Evolutionary conservation across 176 grass and related monocot genomes (phyloP).

Genomic region (Phoenix roebelenii): DNA sequence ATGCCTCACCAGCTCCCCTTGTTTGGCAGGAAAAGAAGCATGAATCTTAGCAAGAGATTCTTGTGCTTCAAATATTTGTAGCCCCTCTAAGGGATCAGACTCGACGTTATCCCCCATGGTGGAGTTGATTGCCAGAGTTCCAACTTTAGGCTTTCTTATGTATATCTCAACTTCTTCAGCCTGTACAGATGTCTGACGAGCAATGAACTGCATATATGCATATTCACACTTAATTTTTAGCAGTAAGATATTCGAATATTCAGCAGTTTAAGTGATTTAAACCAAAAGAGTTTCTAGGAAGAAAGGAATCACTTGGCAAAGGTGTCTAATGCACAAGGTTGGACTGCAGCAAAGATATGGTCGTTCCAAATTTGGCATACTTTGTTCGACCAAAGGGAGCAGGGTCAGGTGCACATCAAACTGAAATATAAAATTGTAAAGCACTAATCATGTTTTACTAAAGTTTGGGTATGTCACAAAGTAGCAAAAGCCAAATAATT

Average conservation of each 20-base stretch:
- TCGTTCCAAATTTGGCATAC: conserved; percentile 37
- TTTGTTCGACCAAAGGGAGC: conserved; percentile 47
- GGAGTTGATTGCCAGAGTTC: conserved; percentile 2
- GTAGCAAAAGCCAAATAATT: too few species aligned
- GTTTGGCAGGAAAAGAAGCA: not conserved
- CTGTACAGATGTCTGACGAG: conserved; percentile 36
- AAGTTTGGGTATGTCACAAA: too few species aligned
- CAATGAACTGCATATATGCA: conserved; percentile 34
- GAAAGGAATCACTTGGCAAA: conserved; percentile 45
- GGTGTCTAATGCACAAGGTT: conserved; percentile 41
- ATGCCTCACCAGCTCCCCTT: conserved; percentile 12
- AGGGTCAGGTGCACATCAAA: conserved; percentile 37
- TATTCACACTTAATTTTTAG: conserved; percentile 2
- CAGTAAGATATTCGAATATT: too few species aligned
- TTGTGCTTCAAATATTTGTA: conserved; percentile 4
- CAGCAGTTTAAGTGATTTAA: not conserved
- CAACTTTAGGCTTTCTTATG: conserved; percentile 19
- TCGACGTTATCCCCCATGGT: not conserved
- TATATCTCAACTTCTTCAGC: conserved; percentile 54
- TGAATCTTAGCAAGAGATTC: conserved; percentile 5
- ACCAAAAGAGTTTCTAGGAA: not conserved
- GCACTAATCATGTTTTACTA: conserved; percentile 14
- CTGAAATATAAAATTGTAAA: conserved; percentile 32
- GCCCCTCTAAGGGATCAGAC: conserved; percentile 1
- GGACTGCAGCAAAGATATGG: conserved; percentile 60